phyloP scores from a whole-genome alignment of 2,329 filamentous ascomycete species.

The Teratosphaeria epicoccoides region DNA sequence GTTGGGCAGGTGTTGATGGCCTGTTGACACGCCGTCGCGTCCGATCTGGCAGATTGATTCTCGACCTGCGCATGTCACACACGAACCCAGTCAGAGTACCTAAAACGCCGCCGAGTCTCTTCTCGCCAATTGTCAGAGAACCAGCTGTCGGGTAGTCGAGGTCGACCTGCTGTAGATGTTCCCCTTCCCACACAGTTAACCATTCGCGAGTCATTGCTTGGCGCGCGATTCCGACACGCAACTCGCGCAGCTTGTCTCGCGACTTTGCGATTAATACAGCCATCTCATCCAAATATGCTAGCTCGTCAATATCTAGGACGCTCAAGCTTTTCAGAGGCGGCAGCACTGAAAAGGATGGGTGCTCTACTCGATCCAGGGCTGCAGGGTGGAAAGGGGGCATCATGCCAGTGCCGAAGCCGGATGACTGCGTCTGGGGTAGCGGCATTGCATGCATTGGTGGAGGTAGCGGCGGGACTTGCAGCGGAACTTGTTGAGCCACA shows the following conservation, averaged over 20 bases:
- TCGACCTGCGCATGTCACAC: conserved; percentile 44
- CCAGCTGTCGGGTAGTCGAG: conserved; percentile 44
- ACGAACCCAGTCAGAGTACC: conserved; percentile 58
- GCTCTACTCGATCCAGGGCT: conserved; percentile 51
- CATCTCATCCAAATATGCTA: conserved; percentile 77
- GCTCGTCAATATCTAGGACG: conserved; percentile 71
- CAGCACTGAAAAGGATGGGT: conserved; percentile 68
- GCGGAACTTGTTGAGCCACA: conserved; percentile 29
- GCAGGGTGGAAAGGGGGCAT: conserved; percentile 17
- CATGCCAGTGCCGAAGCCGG: conserved; percentile 1
- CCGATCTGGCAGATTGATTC: conserved; percentile 14
- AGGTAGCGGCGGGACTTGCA: conserved; percentile 20
- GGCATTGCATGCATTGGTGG: conserved; percentile 15
- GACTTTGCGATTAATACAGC: conserved; percentile 65
- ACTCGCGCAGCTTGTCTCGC: conserved; percentile 53
- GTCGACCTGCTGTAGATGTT: conserved; percentile 53
- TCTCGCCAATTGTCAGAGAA: conserved; percentile 44
- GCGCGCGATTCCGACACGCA: conserved; percentile 61
- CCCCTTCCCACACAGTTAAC: conserved; percentile 52
- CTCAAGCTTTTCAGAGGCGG: conserved; percentile 64
- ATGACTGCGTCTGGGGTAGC: conserved; percentile 8
- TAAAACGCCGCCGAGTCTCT: conserved; percentile 56
- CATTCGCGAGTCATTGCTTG: conserved; percentile 45
- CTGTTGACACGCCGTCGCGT: conserved; percentile 1
- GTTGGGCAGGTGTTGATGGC: neutral